Conservation (phyloP, 768 basidiomycete species). For the Gyrodon lividus region DNA sequence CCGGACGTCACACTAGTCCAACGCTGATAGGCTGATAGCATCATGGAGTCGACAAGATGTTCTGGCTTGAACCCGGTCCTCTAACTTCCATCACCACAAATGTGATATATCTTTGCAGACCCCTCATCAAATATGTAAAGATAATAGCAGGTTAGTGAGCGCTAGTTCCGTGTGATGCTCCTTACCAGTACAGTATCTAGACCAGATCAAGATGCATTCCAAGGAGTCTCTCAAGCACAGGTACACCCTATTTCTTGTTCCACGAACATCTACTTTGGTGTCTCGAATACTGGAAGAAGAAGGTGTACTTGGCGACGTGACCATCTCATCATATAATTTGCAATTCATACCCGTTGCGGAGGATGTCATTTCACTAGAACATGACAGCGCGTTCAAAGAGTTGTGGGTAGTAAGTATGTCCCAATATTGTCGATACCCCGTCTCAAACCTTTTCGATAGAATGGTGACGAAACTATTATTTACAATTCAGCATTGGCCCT, state of each 20-base stretch:
- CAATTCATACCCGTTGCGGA: slow-evolving; percentile 93
- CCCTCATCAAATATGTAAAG: slow-evolving; percentile 80
- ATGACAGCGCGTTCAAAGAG: slow-evolving; percentile 82
- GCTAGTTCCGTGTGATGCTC: slow-evolving; percentile 6
- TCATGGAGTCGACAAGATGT: slow-evolving; percentile 99
- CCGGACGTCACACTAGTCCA: neutral
- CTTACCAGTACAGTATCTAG: slow-evolving; percentile 44
- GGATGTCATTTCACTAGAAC: slow-evolving; percentile 89
- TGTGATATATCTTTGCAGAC: slow-evolving; percentile 90
- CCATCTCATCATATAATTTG: slow-evolving; percentile 82
- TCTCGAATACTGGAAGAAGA: slow-evolving; percentile 89
- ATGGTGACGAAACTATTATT: slow-evolving; percentile 88
- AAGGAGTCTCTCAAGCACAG: slow-evolving; percentile 72
- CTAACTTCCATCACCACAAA: slow-evolving; percentile 81
- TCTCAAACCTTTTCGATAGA: slow-evolving; percentile 44
- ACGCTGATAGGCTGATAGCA: slow-evolving; percentile 53
- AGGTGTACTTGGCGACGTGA: slow-evolving; percentile 96
- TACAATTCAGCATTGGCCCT: slow-evolving; percentile 90
- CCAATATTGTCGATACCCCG: neutral
- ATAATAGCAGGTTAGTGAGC: slow-evolving; percentile 77
- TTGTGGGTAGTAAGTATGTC: slow-evolving; percentile 76
- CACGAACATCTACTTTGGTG: slow-evolving; percentile 83
- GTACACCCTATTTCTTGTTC: slow-evolving; percentile 86
- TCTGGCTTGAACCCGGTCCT: slow-evolving; percentile 94
- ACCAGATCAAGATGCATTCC: slow-evolving; percentile 86